phyloP scores from a whole-genome alignment of 2,329 filamentous ascomycete genomes.

The Fusarium piperis region DNA sequence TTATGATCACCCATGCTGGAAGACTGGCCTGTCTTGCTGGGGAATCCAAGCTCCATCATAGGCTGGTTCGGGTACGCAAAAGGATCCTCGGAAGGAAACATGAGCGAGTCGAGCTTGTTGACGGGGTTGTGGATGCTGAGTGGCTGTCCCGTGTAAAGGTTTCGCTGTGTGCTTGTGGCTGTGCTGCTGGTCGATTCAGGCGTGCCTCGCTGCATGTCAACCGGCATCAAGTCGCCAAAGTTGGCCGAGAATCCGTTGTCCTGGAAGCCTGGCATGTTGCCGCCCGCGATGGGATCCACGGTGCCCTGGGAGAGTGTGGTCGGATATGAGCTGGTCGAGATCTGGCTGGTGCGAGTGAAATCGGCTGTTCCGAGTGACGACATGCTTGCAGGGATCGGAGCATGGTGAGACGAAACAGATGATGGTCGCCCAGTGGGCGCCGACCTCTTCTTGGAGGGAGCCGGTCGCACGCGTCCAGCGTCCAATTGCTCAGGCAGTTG shows the following conservation, averaged over 20 bases:
- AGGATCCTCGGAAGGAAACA: slow-evolving; percentile 82
- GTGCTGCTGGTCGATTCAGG: slow-evolving; percentile 55
- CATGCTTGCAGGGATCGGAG: slow-evolving; percentile 45
- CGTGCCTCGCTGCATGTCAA: slow-evolving; percentile 57
- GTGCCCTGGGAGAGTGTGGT: slow-evolving; percentile 45
- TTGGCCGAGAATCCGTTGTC: slow-evolving; percentile 51
- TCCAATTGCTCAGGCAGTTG: slow-evolving; percentile 80
- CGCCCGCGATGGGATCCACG: slow-evolving; percentile 47
- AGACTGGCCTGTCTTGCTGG: slow-evolving; percentile 47
- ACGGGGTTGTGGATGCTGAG: slow-evolving; percentile 57
- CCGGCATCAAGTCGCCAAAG: slow-evolving; percentile 56
- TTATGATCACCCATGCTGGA: slow-evolving; percentile 47
- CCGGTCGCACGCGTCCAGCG: slow-evolving; percentile 52
- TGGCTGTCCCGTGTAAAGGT: slow-evolving; percentile 46
- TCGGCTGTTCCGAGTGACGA: slow-evolving; percentile 49
- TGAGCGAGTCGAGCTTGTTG: slow-evolving; percentile 78
- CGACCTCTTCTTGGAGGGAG: slow-evolving; percentile 65
- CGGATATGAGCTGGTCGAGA: slow-evolving; percentile 41
- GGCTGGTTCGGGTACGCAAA: slow-evolving; percentile 84
- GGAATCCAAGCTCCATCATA: slow-evolving; percentile 67
- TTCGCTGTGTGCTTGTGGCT: slow-evolving; percentile 52
- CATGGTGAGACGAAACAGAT: slow-evolving; percentile 42
- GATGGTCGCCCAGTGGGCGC: slow-evolving; percentile 54
- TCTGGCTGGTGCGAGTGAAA: slow-evolving; percentile 44
- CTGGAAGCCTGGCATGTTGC: slow-evolving; percentile 45